These are phyloP conservation scores for Tillandsia leiboldiana DNA, from an alignment of 176 grass and related monocot genomes.

Conservation along the genomic window DNA sequence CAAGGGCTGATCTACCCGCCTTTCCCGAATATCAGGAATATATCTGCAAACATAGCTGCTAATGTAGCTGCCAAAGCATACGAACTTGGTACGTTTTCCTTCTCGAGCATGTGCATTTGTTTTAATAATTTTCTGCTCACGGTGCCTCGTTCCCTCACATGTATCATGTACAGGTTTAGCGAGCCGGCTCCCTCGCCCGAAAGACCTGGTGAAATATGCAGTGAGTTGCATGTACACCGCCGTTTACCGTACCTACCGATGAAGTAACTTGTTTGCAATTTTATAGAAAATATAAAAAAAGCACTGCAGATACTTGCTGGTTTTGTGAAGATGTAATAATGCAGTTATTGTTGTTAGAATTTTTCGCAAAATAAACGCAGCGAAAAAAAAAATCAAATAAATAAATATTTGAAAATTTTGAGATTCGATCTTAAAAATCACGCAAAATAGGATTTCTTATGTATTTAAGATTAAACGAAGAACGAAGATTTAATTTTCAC, in stretches of 20 bases:
- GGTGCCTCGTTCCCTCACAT: background rate
- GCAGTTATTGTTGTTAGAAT: background rate
- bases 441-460: too few species aligned
- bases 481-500: too few species aligned
- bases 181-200: slow-evolving; percentile 56
- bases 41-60: slow-evolving; percentile 70
- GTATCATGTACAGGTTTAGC: slow-evolving; percentile 46
- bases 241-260: slow-evolving; percentile 62
- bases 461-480: too few species aligned
- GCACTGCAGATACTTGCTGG: background rate
- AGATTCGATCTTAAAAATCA: too few species aligned
- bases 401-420: too few species aligned
- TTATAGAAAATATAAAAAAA: background rate
- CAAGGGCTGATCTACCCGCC: slow-evolving; percentile 81
- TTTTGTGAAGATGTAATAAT: background rate
- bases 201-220: slow-evolving; percentile 52
- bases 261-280: background rate
- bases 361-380: too few species aligned
- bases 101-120: background rate
- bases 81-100: slow-evolving; percentile 47
- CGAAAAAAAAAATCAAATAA: too few species aligned
- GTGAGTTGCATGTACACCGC: slow-evolving; percentile 93
- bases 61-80: slow-evolving; percentile 66
- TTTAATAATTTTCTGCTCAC: background rate
- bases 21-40: slow-evolving; percentile 72